A percentile compares a stretch with the other conserved stretches of the same genome.
These are phyloP conservation scores for Suillus fuscotomentosus DNA, from an alignment of 768 basidiomycete genomes.

Conservation along the genomic window DNA sequence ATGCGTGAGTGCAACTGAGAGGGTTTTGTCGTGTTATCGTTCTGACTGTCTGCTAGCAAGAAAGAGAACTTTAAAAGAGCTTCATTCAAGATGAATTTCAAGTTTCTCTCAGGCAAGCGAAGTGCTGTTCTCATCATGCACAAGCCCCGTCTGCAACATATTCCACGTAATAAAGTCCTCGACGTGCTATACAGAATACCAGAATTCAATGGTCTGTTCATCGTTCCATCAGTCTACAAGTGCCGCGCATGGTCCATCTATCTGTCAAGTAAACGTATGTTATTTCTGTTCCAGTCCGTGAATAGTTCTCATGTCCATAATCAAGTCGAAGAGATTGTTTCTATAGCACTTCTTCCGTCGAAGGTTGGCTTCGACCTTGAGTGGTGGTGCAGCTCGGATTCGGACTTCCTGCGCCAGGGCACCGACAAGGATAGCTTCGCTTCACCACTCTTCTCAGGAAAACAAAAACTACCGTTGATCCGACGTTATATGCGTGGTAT, in stretches of 20 bases:
- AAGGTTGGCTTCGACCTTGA: constrained; percentile 8
- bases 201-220: constrained; percentile 23
- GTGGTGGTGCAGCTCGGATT: constrained; percentile 22
- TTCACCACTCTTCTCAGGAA: constrained; percentile 25
- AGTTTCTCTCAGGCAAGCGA: constrained; percentile 27
- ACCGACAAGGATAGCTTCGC: constrained; percentile 17
- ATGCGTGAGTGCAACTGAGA: constrained; percentile 20
- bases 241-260: constrained; percentile 36
- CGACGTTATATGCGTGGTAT: constrained; percentile 15
- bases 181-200: constrained; percentile 24
- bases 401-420: constrained; percentile 21
- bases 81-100: constrained; percentile 33
- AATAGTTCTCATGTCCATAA: not conserved
- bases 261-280: constrained; percentile 26
- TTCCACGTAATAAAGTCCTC: constrained; percentile 23
- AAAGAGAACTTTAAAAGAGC: constrained; percentile 28
- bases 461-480: constrained; percentile 8
- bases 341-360: constrained; percentile 21
- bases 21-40: not conserved
- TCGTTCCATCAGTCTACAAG: constrained; percentile 30
- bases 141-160: constrained; percentile 20
- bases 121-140: constrained; percentile 34
- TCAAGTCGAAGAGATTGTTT: constrained; percentile 24
- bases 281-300: not conserved
- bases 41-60: not conserved